Base-by-base conservation (phyloP, 495 filamentous ascomycete species). In the Umbilicaria muhlenbergii region DNA sequence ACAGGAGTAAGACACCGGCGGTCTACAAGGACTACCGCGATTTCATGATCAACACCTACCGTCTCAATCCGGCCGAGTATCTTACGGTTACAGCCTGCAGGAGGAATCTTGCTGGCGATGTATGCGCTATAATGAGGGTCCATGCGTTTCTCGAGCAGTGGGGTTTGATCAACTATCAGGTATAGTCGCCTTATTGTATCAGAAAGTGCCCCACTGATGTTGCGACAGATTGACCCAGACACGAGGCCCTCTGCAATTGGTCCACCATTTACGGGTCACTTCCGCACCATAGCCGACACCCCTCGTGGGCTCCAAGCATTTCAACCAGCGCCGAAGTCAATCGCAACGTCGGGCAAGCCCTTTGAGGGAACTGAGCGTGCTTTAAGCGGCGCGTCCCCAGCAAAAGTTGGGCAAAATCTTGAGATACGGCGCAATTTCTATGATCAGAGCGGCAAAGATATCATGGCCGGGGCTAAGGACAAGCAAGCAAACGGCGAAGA, bases 1-100 rank as follows among this genome's bases (percentile, higher is more conserved):
- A 98, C 60, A 82, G 91, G 54, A 95, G 89, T 74, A 98, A 98
- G 67, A 98, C 91, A 0, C 78, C 83, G 4, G 79, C 86, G n/a
- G 83, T 94, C 13, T 98, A 96, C 62, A 95, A 95, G 62, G 91
- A 98, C 57, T 96, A 96, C 61, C 79, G 91, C 47, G 89, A 96
- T 55, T 98, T 98, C 62, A 98, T 98, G 91, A 89, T 98, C 61
- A 96, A 96, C 59, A 94, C 91, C 14, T 98, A 98, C 62, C 77
- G 91, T 16, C 64, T 98, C 39, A 96, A 95, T 58, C 91, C 91
- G 3, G 72, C 84, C 19, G 91, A 98, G 61, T 98, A 98, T 56
- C 70, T 98, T 34, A 98, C 92, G 13, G 86, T 98, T 42, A 98
- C 91, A 10, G 91, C 91, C n/a, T 98, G 91, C 58, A 70, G 91